Base-by-base conservation (phyloP, 768 basidiomycete genomes). In the Flagelloscypha sp. region DNA sequence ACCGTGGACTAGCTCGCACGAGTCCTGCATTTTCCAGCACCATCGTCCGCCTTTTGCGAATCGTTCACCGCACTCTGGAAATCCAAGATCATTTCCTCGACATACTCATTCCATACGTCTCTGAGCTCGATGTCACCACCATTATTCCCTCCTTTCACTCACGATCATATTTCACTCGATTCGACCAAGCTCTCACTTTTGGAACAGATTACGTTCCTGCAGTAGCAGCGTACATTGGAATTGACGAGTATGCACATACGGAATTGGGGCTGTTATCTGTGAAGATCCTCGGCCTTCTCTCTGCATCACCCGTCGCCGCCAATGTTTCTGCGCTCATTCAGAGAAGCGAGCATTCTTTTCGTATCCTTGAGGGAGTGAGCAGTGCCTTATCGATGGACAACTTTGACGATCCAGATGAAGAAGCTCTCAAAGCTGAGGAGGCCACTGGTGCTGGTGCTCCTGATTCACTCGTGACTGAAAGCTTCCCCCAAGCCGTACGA, bases 71-170 rank as follows among this genome's bases (percentile, higher is more conserved):
- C 1, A 70, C 84, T 0, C 63, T 97, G 38, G 85, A 90, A 43
- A 70, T 89, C 18, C 92, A 98, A 50, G 79, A 84, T 33, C 72
- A 89, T 37, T 95, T 93, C 65, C 66, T 92, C 27, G 90, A 97
- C 36, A 79, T 92, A 16, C 72, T 94, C 32, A 61, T 94, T 3
- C 88, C 89, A 2, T 59, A 83, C 15, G 70, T 93, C 6, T 62
- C 73, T 13, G 81, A 88, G 36, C 65, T 77, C 38, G 74, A 75
- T 41, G 72, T 70, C 41, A 54, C 71, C 1, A 54, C 71, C 0
- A 51, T 79, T 30, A 57, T 76, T 17, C 76, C 76, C 19, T 66
- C 61, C 6, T 55, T 74, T 11, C 72, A 76, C 41, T 63, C 81
- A 1, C 71, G 77, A 7, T 83, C 81, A 3, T 80, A 72, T 50